Base-by-base conservation (phyloP, 352 stramenopile species). In the Phytophthora europaea region DNA sequence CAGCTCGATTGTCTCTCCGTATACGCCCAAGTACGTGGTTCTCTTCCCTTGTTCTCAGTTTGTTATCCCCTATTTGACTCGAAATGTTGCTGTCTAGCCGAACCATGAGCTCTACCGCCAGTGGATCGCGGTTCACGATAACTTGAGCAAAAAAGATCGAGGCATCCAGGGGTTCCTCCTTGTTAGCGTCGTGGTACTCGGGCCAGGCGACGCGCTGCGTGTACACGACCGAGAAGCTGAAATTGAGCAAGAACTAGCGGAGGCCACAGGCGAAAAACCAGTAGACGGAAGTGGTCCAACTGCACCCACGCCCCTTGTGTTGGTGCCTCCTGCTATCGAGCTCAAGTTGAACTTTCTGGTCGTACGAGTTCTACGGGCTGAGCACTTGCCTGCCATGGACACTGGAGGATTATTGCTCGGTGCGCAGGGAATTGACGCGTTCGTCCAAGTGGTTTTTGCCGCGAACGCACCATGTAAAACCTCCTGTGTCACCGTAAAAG, bases 41-140 rank as follows among this genome's bases (percentile, higher is more conserved):
- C 12, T 9, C 4, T 58, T 18, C 53, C 18, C n/a, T 50, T 40
- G n/a, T 7, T 53, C 18, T 53, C 26, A n/a, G 13, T 22, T 4
- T 36, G 9, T 2, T 28, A 31, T 23, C 9, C n/a, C 7, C 40
- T 23, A 57, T 18, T 34, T 54, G 48, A 63, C 31, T 23, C 31
- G 23, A 20, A 18, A 18, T 33, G 40, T 15, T 62, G 10, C 48
- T 59, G 15, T 56, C 6, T 61, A 94, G 85, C 79, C 85, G 12
- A 65, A 96, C 34, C 93, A 97, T 63, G 92, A 98, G 64, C 54
- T 98, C 0, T 95, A 98, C 65, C 85, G 92, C 2, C 84, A 97
- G 63, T 98, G 94, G 94, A 88, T 98, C 22, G 90, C 87, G n/a
- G 73, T 98, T 4, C 87, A 97, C 67, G 93, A 98, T 53, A 89